Conservation (phyloP, 208 protist species). For the Trypanosoma brucei region DNA sequence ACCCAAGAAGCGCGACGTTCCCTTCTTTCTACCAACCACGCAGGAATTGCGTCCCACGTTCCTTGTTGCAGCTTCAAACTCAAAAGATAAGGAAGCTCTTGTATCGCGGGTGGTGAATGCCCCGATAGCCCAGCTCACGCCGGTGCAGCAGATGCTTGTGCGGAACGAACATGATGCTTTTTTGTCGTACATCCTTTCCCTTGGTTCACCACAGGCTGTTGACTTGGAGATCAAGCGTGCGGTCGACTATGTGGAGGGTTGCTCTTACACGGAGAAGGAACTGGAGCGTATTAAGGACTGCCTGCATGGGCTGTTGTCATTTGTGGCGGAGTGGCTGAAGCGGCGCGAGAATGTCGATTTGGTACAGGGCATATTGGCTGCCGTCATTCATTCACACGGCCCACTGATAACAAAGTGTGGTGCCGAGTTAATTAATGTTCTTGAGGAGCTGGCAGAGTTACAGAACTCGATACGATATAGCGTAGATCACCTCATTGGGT, state of each 20-base stretch:
- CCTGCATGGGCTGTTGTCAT: conserved; percentile 44
- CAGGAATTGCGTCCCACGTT: conserved; percentile 83
- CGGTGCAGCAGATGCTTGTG: conserved; percentile 65
- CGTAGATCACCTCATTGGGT: conserved; percentile 70
- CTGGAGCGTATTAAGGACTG: conserved; percentile 45
- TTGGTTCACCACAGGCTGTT: conserved; percentile 59
- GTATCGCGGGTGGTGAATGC: conserved; percentile 26
- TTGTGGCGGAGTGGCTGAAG: conserved; percentile 51
- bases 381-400: conserved; percentile 58
- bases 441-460: conserved; percentile 50
- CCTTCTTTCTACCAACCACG: conserved; percentile 87
- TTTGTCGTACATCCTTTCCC: conserved; percentile 45
- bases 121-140: conserved; percentile 38
- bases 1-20: conserved; percentile 87
- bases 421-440: conserved; percentile 26
- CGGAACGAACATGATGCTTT: conserved; percentile 47
- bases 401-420: conserved; percentile 59
- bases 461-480: conserved; percentile 64
- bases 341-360: conserved; percentile 68
- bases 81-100: not conserved
- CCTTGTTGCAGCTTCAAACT: conserved; percentile 51
- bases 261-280: conserved; percentile 60
- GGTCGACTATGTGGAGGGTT: conserved; percentile 66
- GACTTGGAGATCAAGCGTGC: conserved; percentile 71
- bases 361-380: conserved; percentile 73